These are phyloP conservation scores for Zasmidium angulare DNA, from an alignment of 2,329 filamentous ascomycete species.

Conservation along the genomic window DNA sequence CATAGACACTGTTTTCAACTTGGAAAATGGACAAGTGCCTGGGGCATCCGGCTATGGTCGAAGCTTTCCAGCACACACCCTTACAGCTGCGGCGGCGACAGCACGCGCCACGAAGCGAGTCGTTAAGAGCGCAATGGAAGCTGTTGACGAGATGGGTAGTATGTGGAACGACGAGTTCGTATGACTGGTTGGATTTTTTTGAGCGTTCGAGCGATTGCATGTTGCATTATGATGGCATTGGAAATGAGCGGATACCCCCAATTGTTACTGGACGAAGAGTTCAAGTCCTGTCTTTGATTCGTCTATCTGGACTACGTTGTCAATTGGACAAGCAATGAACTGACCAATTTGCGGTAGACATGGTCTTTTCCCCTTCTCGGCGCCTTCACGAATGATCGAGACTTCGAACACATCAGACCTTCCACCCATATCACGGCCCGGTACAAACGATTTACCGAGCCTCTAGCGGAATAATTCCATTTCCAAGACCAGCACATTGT, in stretches of 20 bases:
- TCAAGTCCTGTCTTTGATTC: no score
- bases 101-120: constrained; percentile 19
- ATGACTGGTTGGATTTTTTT: constrained; percentile 9
- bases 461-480: background rate
- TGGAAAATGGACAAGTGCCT: background rate
- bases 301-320: no score
- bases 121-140: constrained; percentile 22
- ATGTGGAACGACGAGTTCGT: constrained; percentile 32
- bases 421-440: background rate
- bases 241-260: background rate
- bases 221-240: background rate
- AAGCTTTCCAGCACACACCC: background rate
- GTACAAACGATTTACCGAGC: background rate
- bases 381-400: no score
- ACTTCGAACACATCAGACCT: no score
- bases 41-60: background rate
- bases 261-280: background rate
- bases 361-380: no score
- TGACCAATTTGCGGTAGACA: no score
- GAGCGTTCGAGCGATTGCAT: constrained; percentile 2
- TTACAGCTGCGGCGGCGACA: constrained; percentile 11
- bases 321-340: no score
- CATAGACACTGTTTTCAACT: background rate
- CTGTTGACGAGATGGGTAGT: constrained; percentile 28
- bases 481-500: background rate